These are phyloP conservation scores for Omphalotus olearius DNA, from an alignment of 1,284 basidiomycete species.

Conservation along the genomic window DNA sequence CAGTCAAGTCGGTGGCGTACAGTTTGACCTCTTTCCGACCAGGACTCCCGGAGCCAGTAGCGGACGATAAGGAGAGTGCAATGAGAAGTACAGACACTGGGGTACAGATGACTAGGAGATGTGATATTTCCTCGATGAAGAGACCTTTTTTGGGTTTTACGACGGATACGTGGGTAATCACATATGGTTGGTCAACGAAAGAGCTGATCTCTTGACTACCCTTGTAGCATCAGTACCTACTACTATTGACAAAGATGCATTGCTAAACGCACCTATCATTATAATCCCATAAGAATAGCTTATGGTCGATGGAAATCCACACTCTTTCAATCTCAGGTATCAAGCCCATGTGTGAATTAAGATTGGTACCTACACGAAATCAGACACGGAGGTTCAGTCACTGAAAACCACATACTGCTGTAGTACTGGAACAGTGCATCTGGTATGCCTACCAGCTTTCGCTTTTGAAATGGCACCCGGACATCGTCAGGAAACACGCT, in stretches of 20 bases:
- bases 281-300: constrained; percentile 97
- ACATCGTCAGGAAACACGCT: constrained; percentile 74
- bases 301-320: constrained; percentile 95
- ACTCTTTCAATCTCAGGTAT: constrained; percentile 92
- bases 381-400: background rate
- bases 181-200: constrained; percentile 88
- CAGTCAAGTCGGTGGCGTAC: constrained; percentile 86
- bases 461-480: constrained; percentile 79
- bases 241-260: constrained; percentile 1
- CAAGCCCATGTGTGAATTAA: constrained; percentile 80
- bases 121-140: constrained; percentile 91
- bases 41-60: constrained; percentile 41
- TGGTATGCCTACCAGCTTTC: constrained; percentile 75
- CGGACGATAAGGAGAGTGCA: constrained; percentile 66
- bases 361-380: constrained; percentile 42
- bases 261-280: constrained; percentile 70
- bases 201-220: constrained; percentile 79
- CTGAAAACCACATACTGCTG: constrained; percentile 48
- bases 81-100: constrained; percentile 81
- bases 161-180: constrained; percentile 83
- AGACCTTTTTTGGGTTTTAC: constrained; percentile 79
- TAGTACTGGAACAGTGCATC: constrained; percentile 80
- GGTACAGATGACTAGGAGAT: constrained; percentile 89
- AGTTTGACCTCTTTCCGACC: constrained; percentile 75
- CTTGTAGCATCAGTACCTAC: too few relatives aligned